These are phyloP conservation scores for Botrytis squamosa DNA, from an alignment of 2,329 filamentous ascomycete species.

Conservation along the genomic window DNA sequence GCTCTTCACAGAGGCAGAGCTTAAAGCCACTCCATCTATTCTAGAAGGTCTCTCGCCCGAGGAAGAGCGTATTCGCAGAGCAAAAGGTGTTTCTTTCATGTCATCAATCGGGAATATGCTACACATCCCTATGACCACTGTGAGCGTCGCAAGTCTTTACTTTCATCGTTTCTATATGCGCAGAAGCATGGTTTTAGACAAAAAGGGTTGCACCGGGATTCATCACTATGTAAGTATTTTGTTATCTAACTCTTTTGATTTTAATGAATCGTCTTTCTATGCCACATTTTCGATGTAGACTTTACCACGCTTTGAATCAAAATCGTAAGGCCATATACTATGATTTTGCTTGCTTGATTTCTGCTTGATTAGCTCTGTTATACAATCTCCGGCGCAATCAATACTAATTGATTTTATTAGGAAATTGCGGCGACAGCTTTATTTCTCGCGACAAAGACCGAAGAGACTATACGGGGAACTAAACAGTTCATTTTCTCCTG, in stretches of 20 bases:
- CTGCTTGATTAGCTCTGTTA: neutral
- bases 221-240: slow-evolving; percentile 78
- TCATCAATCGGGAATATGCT: slow-evolving; percentile 90
- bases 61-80: slow-evolving; percentile 76
- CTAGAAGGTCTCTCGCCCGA: slow-evolving; percentile 74
- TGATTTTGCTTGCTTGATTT: neutral
- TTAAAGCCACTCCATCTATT: slow-evolving; percentile 78
- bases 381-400: neutral
- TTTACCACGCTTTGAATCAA: slow-evolving; percentile 24
- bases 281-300: slow-evolving; percentile 5
- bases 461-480: slow-evolving; percentile 95
- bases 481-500: slow-evolving; percentile 92
- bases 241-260: neutral
- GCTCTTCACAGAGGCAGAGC: slow-evolving; percentile 83
- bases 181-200: slow-evolving; percentile 73
- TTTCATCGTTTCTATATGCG: slow-evolving; percentile 97
- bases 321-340: neutral
- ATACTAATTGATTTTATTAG: slow-evolving; percentile 42
- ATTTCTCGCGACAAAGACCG: slow-evolving; percentile 94
- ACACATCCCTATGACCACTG: slow-evolving; percentile 85
- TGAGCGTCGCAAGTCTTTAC: slow-evolving; percentile 90
- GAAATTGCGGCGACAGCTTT: slow-evolving; percentile 86
- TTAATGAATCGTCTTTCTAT: neutral
- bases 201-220: slow-evolving; percentile 57
- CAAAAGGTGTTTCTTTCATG: slow-evolving; percentile 96